A percentile compares a stretch with the other conserved stretches of the same genome.
Evolutionary conservation across 1,139 yeast genomes (phyloP).

Genomic region (Kodamaea sp.): DNA sequence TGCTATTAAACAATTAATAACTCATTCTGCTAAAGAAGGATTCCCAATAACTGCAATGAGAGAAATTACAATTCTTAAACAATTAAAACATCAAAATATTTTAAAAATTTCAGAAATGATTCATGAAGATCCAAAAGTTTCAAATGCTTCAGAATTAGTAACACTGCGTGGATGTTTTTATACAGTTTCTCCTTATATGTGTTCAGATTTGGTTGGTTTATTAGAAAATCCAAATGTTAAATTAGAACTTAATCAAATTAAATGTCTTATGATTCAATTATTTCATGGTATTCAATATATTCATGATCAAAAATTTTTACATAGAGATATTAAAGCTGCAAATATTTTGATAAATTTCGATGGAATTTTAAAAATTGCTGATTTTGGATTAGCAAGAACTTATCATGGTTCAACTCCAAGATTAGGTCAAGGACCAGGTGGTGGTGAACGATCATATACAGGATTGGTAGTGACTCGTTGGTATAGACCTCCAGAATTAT

Average conservation of each 20-base stretch:
- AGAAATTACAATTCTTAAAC: conserved; percentile 81
- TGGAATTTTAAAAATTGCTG: conserved; percentile 82
- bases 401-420: conserved; percentile 71
- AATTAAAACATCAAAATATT: conserved; percentile 65
- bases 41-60: conserved; percentile 95
- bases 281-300: conserved; percentile 77
- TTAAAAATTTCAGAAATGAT: conserved; percentile 81
- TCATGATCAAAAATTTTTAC: conserved; percentile 69
- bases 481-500: conserved; percentile 94
- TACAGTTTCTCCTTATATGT: conserved; percentile 92
- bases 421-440: conserved; percentile 57
- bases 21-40: conserved; percentile 84
- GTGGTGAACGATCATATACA: conserved; percentile 77
- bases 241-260: conserved; percentile 64
- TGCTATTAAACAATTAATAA: conserved; percentile 71
- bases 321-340: conserved; percentile 93
- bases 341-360: conserved; percentile 73
- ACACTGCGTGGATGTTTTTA: conserved; percentile 57
- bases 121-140: conserved; percentile 52
- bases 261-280: conserved; percentile 78
- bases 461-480: conserved; percentile 93
- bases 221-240: conserved; percentile 75
- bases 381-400: conserved; percentile 81
- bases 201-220: conserved; percentile 90
- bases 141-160: conserved; percentile 29